Conservation (phyloP, 805 yeast genomes). For the Peterozyma xylosa region DNA sequence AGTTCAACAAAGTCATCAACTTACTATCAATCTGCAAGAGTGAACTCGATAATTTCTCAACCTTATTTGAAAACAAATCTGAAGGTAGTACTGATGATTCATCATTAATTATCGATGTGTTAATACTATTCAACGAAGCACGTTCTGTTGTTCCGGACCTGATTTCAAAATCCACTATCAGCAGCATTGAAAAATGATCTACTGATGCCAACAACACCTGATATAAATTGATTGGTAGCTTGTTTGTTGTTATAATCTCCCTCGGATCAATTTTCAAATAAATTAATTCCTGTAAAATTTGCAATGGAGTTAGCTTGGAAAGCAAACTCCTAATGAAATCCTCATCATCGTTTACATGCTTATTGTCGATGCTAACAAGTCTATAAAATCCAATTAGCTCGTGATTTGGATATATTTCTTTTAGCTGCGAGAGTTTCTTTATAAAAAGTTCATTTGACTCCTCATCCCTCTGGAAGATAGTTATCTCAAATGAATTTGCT, state of each 20-base stretch:
- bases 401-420: constrained; percentile 4
- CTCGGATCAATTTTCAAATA: not conserved
- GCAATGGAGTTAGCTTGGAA: not conserved
- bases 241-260: not conserved
- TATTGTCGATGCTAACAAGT: not conserved
- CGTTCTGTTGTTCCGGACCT: constrained; percentile 8
- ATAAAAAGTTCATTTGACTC: constrained; percentile 3
- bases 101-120: not conserved
- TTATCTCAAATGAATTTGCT: constrained; percentile 4
- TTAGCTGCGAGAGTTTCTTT: constrained; percentile 3
- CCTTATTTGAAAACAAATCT: not conserved
- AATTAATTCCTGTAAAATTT: not conserved
- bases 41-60: not conserved
- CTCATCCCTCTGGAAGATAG: not conserved
- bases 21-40: not conserved
- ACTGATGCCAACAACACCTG: not conserved
- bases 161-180: not conserved
- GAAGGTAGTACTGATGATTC: not conserved
- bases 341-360: not conserved
- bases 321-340: not conserved
- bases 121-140: constrained; percentile 1
- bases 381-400: constrained; percentile 5
- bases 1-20: not conserved
- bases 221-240: not conserved
- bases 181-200: not conserved